Evolutionary conservation across 2,329 filamentous ascomycete species (phyloP), one percentile per base, ranked within the genome.

Genomic region (Xylaria digitata): DNA sequence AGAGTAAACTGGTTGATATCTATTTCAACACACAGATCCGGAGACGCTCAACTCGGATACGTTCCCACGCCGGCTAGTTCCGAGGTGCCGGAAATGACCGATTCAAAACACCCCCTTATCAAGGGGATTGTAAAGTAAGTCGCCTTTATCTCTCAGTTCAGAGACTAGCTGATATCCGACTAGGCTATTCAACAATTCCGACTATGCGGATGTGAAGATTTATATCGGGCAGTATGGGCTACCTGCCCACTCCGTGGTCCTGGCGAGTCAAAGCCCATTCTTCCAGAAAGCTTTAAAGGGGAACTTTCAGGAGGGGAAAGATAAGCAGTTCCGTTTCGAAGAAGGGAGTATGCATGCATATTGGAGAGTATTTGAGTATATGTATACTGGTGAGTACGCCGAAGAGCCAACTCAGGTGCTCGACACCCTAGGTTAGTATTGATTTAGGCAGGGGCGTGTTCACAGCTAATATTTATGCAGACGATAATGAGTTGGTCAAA

Each of bases 321-420:
- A 43, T 17, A 70, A 68, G 53, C 32, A 63, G 55, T 68, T 70
- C 30, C 48, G 19, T 37, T 70, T 68, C 34, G 55, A 63, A 45
- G 63, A 68, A 8, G 63, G 57, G 13, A 66, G 62, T 19, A 9
- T 21, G 15, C 63, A 70, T 62, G 62, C 68, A 30, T 57, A 70
- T 30, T 70, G 66, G 66, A 63, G 66, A 62, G 68, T 62, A 7
- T 64, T 70, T 19, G 63, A 70, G 23, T 68, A 70, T 45, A 46
- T 68, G 50, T 70, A 70, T 56, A 70, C 62, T 30, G 68, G 63
- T 48, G 40, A 45, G 30, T 70, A 70, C 49, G 5, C 60, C n/a
- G 63, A 68, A 21, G 60, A 64, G 40, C 30, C 66, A 6, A 42
- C 7, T 21, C 40, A 69, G 37, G 48, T 32, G 21, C 52, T 70